These are phyloP conservation scores for Phytophthora agathidicida DNA, from an alignment of 352 stramenopile species.

Conservation along the genomic window DNA sequence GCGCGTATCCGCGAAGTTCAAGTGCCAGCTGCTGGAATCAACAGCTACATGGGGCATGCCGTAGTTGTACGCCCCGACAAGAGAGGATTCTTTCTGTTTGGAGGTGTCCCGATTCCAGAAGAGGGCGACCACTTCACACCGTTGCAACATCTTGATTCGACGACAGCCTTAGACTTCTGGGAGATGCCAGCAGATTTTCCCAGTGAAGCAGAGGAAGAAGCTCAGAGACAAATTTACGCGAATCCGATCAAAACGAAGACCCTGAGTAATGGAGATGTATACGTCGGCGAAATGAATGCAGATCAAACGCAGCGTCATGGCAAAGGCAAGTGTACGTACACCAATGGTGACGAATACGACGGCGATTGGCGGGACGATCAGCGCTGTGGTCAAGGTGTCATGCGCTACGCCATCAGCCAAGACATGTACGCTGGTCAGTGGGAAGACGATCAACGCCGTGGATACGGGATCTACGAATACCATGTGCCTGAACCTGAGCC, in stretches of 20 bases:
- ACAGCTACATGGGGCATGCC: slow-evolving; percentile 59
- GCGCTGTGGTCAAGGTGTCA: slow-evolving; percentile 54
- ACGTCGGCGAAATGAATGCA: slow-evolving; percentile 67
- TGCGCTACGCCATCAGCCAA: slow-evolving; percentile 50
- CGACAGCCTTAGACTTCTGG: slow-evolving; percentile 68
- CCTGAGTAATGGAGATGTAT: slow-evolving; percentile 69
- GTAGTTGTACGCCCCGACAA: slow-evolving; percentile 35
- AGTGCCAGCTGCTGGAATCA: slow-evolving; percentile 38
- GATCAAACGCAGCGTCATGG: slow-evolving; percentile 50
- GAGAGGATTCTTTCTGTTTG: slow-evolving; percentile 68
- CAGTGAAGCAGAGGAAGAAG: slow-evolving; percentile 36
- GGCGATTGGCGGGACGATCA: slow-evolving; percentile 65
- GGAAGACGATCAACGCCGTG: slow-evolving; percentile 51
- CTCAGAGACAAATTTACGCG: slow-evolving; percentile 17
- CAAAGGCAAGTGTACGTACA: slow-evolving; percentile 67
- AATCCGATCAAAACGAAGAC: slow-evolving; percentile 55
- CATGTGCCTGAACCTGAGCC: neutral
- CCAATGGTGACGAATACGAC: slow-evolving; percentile 66
- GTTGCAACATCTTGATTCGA: slow-evolving; percentile 43
- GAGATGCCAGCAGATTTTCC: slow-evolving; percentile 41
- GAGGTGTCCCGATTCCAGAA: slow-evolving; percentile 31
- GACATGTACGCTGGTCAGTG: slow-evolving; percentile 63
- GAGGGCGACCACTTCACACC: slow-evolving; percentile 8
- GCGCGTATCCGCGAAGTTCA: slow-evolving; percentile 33
- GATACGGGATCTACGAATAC: slow-evolving; percentile 55